Evolutionary conservation across 352 stramenopile genomes (phyloP).

Genomic region (Phytophthora crassamura): DNA sequence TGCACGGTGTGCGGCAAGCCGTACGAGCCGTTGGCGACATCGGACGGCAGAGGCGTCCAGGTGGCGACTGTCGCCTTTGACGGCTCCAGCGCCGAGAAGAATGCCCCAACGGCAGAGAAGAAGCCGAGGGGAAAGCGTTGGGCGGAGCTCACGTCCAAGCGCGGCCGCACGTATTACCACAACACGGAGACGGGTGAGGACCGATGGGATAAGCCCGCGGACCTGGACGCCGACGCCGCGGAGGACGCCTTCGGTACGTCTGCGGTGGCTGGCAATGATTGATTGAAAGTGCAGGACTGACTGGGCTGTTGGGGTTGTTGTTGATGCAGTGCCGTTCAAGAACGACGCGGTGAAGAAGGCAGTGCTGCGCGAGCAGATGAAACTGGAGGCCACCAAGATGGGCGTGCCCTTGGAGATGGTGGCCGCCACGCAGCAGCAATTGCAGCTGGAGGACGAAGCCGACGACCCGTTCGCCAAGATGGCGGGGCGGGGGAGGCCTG

Average conservation of each 20-base stretch:
- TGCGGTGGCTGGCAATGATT: not conserved
- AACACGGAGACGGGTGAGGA: constrained; percentile 86
- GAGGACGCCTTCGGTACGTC: constrained; percentile 65
- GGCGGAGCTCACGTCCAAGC: constrained; percentile 68
- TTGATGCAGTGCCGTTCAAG: constrained; percentile 76
- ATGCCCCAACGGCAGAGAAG: constrained; percentile 16
- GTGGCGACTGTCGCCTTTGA: constrained; percentile 55
- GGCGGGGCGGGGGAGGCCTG: constrained; percentile 3
- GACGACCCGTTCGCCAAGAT: constrained; percentile 44
- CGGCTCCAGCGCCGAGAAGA: not conserved
- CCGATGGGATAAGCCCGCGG: constrained; percentile 72
- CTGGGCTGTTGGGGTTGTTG: constrained; percentile 4
- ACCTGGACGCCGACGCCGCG: constrained; percentile 67
- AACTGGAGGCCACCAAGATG: constrained; percentile 74
- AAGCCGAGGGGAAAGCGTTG: constrained; percentile 59
- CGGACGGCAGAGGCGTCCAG: constrained; percentile 31
- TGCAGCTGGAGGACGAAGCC: constrained; percentile 41
- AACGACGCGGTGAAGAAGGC: constrained; percentile 85
- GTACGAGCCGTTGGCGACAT: constrained; percentile 45
- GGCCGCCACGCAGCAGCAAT: constrained; percentile 46
- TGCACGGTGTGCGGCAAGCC: constrained; percentile 62
- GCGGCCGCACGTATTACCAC: constrained; percentile 81
- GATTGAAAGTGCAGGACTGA: not conserved
- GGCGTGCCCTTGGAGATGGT: constrained; percentile 71
- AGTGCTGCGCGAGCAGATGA: constrained; percentile 77